Conservation (phyloP, 2,329 filamentous ascomycete species). For the Albophoma yamanashiensis region DNA sequence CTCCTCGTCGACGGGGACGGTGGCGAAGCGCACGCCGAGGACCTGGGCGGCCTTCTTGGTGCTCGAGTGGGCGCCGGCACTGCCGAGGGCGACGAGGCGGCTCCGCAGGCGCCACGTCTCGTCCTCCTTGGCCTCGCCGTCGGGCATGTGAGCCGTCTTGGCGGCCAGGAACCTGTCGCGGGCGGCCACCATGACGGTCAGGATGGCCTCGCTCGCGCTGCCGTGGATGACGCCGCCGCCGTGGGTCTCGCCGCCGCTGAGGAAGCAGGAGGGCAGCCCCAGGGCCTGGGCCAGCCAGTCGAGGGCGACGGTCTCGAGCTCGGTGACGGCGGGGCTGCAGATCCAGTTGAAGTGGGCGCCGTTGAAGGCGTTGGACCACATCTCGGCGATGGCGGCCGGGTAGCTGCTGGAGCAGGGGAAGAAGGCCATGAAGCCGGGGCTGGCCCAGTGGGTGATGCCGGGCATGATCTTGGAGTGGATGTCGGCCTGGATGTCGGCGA, state of each 20-base stretch:
- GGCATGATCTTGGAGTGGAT: conserved; percentile 81
- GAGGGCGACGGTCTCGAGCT: conserved; percentile 85
- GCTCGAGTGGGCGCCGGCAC: conserved; percentile 69
- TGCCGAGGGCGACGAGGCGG: conserved; percentile 65
- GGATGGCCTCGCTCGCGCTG: conserved; percentile 76
- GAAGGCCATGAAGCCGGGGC: conserved; percentile 91
- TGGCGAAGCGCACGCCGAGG: conserved; percentile 70
- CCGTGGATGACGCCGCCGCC: conserved; percentile 95
- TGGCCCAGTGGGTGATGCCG: conserved; percentile 90
- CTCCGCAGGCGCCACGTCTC: conserved; percentile 46
- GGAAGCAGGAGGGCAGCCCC: conserved; percentile 60
- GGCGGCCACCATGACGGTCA: conserved; percentile 80
- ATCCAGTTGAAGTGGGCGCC: conserved; percentile 96
- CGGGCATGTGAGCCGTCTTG: conserved; percentile 38
- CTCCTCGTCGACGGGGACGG: conserved; percentile 50
- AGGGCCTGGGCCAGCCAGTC: conserved; percentile 82
- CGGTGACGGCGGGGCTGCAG: conserved; percentile 82
- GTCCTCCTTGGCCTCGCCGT: conserved; percentile 56
- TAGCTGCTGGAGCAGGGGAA: conserved; percentile 77
- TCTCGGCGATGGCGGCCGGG: conserved; percentile 79
- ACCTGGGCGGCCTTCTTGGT: conserved; percentile 83
- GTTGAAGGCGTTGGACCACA: conserved; percentile 83
- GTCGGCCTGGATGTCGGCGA: conserved; percentile 72
- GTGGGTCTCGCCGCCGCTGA: conserved; percentile 56
- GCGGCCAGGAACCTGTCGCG: conserved; percentile 66